Evolutionary conservation across 192 early-diverging fungal species (phyloP).

Genomic region (Linnemannia hyalina): DNA sequence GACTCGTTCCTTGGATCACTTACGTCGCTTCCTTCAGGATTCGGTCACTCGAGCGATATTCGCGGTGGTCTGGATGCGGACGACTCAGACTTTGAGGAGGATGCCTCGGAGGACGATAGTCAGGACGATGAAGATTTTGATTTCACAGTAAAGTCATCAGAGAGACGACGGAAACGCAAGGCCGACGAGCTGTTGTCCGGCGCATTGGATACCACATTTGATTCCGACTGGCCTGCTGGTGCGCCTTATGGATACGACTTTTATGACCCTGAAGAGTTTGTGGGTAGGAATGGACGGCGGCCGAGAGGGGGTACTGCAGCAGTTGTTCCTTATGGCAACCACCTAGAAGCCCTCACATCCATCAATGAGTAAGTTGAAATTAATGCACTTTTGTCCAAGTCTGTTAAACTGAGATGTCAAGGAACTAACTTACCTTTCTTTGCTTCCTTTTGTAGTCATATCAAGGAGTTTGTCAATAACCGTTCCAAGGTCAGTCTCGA

Average conservation of each 20-base stretch:
- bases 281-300: not conserved
- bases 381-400: too few species aligned
- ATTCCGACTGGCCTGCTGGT: conserved; percentile 1
- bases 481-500: conserved; percentile 21
- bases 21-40: not conserved
- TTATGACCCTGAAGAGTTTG: not conserved
- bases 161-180: not conserved
- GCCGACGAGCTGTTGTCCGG: conserved; percentile 4
- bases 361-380: conserved; percentile 1
- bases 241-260: conserved; percentile 15
- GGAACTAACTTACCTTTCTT: not conserved
- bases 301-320: not conserved
- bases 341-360: not conserved
- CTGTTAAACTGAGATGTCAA: not conserved
- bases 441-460: conserved; percentile 2
- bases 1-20: conserved; percentile 17
- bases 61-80: conserved; percentile 35
- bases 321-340: not conserved
- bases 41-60: conserved; percentile 31
- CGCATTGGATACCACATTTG: conserved; percentile 3
- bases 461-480: conserved; percentile 24
- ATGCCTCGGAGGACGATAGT: conserved; percentile 16
- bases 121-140: conserved; percentile 32
- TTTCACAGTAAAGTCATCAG: conserved; percentile 6
- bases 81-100: conserved; percentile 27